Evolutionary conservation across 306 rosid genomes (phyloP).

Genomic region (Lotus japonicus): DNA sequence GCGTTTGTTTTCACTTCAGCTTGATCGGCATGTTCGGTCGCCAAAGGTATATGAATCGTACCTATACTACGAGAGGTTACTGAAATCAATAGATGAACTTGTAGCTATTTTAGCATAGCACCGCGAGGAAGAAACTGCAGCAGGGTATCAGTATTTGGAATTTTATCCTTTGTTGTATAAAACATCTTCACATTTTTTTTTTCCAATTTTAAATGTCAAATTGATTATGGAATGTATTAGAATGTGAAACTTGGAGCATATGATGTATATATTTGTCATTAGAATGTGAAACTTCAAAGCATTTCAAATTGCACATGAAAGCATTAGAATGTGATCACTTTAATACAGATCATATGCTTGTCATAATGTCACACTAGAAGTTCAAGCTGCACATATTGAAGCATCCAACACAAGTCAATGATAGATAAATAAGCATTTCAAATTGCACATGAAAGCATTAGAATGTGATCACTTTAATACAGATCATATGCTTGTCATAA

Average conservation of each 20-base stretch:
- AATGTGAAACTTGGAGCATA: neutral
- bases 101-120: slow-evolving; percentile 61
- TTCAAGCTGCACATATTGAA: neutral
- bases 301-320: slow-evolving; percentile 3
- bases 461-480: neutral
- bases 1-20: neutral
- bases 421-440: neutral
- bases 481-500: neutral
- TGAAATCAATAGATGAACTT: slow-evolving; percentile 79
- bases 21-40: slow-evolving; percentile 57
- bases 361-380: too few species aligned
- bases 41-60: slow-evolving; percentile 93
- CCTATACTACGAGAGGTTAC: slow-evolving; percentile 80
- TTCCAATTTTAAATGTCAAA: neutral
- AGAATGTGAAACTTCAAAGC: neutral
- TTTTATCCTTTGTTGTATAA: slow-evolving; percentile 5
- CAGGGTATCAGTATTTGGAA: neutral
- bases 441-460: neutral
- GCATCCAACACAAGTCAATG: neutral
- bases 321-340: neutral
- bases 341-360: too few species aligned
- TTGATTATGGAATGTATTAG: slow-evolving; percentile 1
- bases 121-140: neutral
- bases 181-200: neutral
- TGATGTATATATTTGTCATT: neutral